These are phyloP conservation scores for Metrosideros polymorpha DNA, from an alignment of 441 rosid genomes.

Conservation along the genomic window DNA sequence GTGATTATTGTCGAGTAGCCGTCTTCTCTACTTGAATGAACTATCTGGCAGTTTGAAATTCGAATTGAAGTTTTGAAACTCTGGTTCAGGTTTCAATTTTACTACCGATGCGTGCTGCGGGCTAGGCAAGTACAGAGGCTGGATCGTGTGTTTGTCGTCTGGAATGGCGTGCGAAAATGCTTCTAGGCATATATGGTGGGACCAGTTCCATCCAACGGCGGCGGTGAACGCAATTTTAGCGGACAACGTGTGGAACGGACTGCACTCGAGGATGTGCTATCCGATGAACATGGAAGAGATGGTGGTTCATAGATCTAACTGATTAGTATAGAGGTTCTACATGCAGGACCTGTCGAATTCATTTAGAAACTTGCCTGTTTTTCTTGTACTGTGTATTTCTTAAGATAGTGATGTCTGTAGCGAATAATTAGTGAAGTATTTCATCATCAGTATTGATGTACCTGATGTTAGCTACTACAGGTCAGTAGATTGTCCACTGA, in stretches of 20 bases:
- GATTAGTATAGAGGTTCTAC: background rate
- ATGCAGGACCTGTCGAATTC: background rate
- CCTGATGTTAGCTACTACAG: background rate
- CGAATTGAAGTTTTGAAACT: background rate
- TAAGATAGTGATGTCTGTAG: background rate
- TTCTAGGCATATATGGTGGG: slow-evolving; percentile 78
- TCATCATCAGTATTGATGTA: background rate
- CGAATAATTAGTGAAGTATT: background rate
- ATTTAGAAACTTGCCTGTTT: background rate
- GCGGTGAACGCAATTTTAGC: slow-evolving; percentile 77
- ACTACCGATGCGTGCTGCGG: slow-evolving; percentile 87
- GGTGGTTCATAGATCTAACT: slow-evolving; percentile 10
- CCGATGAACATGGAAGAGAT: slow-evolving; percentile 59
- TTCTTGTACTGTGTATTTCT: background rate
- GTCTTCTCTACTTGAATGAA: background rate
- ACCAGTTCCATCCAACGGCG: slow-evolving; percentile 88
- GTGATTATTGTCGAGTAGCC: background rate
- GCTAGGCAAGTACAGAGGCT: slow-evolving; percentile 67
- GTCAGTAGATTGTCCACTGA: background rate
- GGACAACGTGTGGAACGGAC: slow-evolving; percentile 75
- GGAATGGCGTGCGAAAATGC: slow-evolving; percentile 79
- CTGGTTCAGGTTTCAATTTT: slow-evolving; percentile 50
- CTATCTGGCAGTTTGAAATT: background rate
- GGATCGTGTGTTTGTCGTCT: slow-evolving; percentile 70
- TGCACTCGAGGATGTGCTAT: slow-evolving; percentile 70